These are phyloP conservation scores for Colletotrichum destructivum DNA, from an alignment of 2,329 filamentous ascomycete species.

Conservation along the genomic window DNA sequence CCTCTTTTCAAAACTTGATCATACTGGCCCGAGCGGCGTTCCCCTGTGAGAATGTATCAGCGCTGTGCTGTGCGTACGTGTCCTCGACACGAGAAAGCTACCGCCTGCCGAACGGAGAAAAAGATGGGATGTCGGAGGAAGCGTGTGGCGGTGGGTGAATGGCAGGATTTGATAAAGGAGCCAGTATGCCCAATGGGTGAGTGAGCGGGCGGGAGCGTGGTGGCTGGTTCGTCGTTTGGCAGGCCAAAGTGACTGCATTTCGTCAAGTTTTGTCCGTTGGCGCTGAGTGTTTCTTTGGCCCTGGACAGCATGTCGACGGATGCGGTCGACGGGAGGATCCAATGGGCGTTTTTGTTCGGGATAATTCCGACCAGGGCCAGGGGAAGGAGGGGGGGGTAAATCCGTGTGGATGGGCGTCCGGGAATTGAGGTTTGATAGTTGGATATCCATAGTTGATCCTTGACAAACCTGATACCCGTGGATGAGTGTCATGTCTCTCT, in stretches of 20 bases:
- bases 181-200: neutral
- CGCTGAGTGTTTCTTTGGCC: constrained; percentile 8
- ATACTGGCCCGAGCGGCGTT: constrained; percentile 11
- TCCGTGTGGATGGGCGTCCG: no score
- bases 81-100: neutral
- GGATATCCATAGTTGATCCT: no score
- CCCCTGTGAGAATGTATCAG: neutral
- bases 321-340: constrained; percentile 17
- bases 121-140: neutral
- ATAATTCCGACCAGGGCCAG: neutral
- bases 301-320: constrained; percentile 25
- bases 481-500: neutral
- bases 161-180: neutral
- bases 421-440: no score
- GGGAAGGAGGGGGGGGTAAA: no score
- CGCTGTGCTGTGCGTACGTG: neutral
- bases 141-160: neutral
- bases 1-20: constrained; percentile 9
- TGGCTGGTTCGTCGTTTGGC: constrained; percentile 4
- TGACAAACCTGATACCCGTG: no score
- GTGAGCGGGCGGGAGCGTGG: neutral
- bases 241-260: constrained; percentile 1
- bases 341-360: neutral
- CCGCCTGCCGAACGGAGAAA: neutral
- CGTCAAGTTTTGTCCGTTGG: neutral